Evolutionary conservation across 805 yeast species (phyloP), one percentile per base, ranked within the genome.

Genomic region (Komagataella populi): DNA sequence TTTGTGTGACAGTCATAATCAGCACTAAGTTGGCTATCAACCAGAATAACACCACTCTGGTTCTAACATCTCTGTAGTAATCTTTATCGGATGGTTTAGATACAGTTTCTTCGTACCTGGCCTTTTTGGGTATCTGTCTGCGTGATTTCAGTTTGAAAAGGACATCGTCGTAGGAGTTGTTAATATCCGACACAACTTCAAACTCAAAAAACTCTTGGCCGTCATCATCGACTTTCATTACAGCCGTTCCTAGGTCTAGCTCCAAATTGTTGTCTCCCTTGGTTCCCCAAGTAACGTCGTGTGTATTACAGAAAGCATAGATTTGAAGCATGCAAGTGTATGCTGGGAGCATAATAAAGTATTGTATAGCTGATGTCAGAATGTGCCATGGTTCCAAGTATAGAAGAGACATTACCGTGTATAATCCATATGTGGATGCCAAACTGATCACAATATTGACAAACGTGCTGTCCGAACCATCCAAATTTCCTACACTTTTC

Each of bases 271-370:
- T 85, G 54, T 90, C 96, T 57, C 99, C 99, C 64, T 91, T 91
- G 2, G 99, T 91, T 68, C 99, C 99, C 99, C 99, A 91, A 0
- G 96, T 86, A 49, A 93, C 96, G 72, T 91, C 99, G 68, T 91
- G 98, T 2, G 97, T 91, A 65, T 91, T 91, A 71, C 99, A 91
- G 68, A 91, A 89, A 1, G 99, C 97, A 70, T 89, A 91, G 53
- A 93, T 89, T 68, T 91, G 97, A 52, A 91, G 71, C 2, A 96
- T 83, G 69, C 96, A 87, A 3, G 95, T 85, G 64, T 89, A 91
- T 0, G 95, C 83, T 23, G 99, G 98, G 50, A 91, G 73, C 74
- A 93, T 76, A 57, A 90, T 64, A 68, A 91, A 86, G 71, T 93
- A 91, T 65, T 91, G 99, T 4, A 81, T 51, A 0, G 95, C 81